These are phyloP conservation scores for maize (Zea mays) DNA, from an alignment of 176 grass and related monocot species.

Conservation along the genomic window Zm-B73-REFERENCE-NAM-5.0 NC_050100.1:95347001-95347500, in stretches of 20 bases:
- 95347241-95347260: conserved; percentile 49
- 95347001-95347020: background rate
- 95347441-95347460: conserved; percentile 67
- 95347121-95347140: conserved; percentile 80
- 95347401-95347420: conserved; percentile 89
- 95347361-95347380: conserved; percentile 83
- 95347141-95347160: conserved; percentile 58
- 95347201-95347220: conserved; percentile 62
- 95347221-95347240: conserved; percentile 42
- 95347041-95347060: conserved; percentile 9
- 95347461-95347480: conserved; percentile 71
- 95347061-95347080: conserved; percentile 74
- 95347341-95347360: conserved; percentile 71
- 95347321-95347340: conserved; percentile 41
- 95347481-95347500: conserved; percentile 35
- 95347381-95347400: conserved; percentile 83
- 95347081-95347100: conserved; percentile 81
- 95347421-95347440: conserved; percentile 85
- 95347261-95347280: conserved; percentile 43
- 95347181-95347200: conserved; percentile 66
- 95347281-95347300: conserved; percentile 29
- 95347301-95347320: conserved; percentile 50
- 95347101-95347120: conserved; percentile 86
- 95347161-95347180: conserved; percentile 49
- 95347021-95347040: conserved; percentile 16